Evolutionary conservation across 441 rosid genomes (phyloP), one percentile per base, ranked within the genome.

Genomic region (Erysimum cheiri): DNA sequence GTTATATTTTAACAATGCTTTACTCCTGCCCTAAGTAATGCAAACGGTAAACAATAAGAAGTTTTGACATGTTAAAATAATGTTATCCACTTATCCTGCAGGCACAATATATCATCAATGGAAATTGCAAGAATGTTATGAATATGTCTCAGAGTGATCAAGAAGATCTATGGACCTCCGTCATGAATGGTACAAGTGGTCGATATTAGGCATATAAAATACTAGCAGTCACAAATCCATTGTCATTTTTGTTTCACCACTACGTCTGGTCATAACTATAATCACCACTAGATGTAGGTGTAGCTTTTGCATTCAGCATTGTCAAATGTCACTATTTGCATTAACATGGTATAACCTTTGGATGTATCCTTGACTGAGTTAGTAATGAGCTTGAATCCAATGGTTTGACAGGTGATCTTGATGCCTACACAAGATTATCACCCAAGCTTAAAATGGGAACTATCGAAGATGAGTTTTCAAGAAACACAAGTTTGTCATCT

Each of bases 61-160:
- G 9, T 40, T 52, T 24, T 62, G 29, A 63, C 56, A 24, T 58
- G 33, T 50, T 2, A 31, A 19, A 13, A 49, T 37, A 15, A 40
- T 22, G 14, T 41, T 64, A 39, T 53, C 19, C 19, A 28, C 22
- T 53, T 53, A 53, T 48, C 67, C 13, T 52, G 75, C 94, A 94
- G 99, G 99, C 98, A 33, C 94, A 92, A 29, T 92, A 86, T 77
- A 86, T 95, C 70, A 87, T 84, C 33, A 92, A 85, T 71, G 96
- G 95, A 70, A 90, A 87, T 73, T 85, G 88, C 92, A 92, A 92
- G 83, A 92, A 88, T 77, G 86, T 92, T 60, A 92, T 92, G 98
- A 82, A 85, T 78, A 85, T 88, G 91, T 89, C 98, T 58, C 95
- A 90, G 70, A 81, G 87, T 77, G 97, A 91, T 84, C 97, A 91